Evolutionary conservation across 208 protist species (phyloP).

Genomic region (Porcisia hertigi): DNA sequence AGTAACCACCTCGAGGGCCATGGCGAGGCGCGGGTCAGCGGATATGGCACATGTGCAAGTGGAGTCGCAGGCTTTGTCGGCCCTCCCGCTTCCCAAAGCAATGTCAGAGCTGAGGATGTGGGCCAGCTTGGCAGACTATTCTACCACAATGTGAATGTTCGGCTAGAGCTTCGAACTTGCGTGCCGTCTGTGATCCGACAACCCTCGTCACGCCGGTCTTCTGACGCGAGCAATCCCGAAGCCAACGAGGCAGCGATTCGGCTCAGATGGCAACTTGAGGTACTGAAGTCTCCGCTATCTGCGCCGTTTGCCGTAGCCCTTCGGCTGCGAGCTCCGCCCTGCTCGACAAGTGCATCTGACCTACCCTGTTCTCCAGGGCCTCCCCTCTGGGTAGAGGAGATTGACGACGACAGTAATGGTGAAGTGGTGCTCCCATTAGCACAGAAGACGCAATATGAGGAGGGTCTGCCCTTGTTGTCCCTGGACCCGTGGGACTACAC

Average conservation of each 20-base stretch:
- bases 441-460: not conserved
- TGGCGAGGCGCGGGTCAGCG: not conserved
- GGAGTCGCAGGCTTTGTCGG: not conserved
- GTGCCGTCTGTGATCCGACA: not conserved
- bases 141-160: constrained; percentile 72
- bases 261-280: constrained; percentile 33
- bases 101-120: not conserved
- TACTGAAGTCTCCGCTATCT: constrained; percentile 57
- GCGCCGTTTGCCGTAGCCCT: constrained; percentile 21
- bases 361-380: constrained; percentile 3
- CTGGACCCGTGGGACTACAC: constrained; percentile 48
- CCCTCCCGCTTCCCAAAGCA: not conserved
- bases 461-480: not conserved
- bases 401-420: not conserved
- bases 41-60: not conserved
- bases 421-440: constrained; percentile 1
- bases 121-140: constrained; percentile 60
- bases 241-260: not conserved
- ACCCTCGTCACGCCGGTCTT: constrained; percentile 2
- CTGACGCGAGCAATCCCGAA: not conserved
- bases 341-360: not conserved
- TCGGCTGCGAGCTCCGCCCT: not conserved
- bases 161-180: constrained; percentile 41
- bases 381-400: constrained; percentile 12
- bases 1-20: not conserved